phyloP scores from a whole-genome alignment of 2,329 filamentous ascomycete genomes.

The Apiospora aurea region DNA sequence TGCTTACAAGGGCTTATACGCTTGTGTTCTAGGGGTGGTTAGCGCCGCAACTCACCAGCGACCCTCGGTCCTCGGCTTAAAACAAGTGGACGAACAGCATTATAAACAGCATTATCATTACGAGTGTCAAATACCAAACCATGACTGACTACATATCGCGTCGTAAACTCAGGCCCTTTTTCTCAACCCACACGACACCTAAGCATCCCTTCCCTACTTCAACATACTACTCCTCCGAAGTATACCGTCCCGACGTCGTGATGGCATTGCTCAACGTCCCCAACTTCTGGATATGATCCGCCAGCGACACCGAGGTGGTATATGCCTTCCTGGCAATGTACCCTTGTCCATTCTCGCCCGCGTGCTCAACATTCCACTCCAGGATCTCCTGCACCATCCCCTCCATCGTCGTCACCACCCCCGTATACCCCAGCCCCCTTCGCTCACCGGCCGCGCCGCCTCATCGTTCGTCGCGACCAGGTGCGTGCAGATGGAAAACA shows the following conservation, averaged over 20 bases:
- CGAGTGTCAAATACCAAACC: background rate
- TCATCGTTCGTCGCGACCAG: slow-evolving; percentile 46
- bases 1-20: too few relatives aligned
- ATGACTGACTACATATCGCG: background rate
- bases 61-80: background rate
- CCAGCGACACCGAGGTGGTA: slow-evolving; percentile 47
- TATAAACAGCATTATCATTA: background rate
- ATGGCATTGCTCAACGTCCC: slow-evolving; percentile 23
- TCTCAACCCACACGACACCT: too few relatives aligned
- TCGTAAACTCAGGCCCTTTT: background rate
- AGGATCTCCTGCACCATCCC: slow-evolving; percentile 49
- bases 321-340: slow-evolving; percentile 39
- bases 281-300: slow-evolving; percentile 46
- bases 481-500: slow-evolving; percentile 51
- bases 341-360: slow-evolving; percentile 14
- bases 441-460: slow-evolving; percentile 38
- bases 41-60: background rate
- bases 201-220: background rate
- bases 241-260: background rate
- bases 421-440: slow-evolving; percentile 50
- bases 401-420: slow-evolving; percentile 48
- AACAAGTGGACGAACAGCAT: background rate
- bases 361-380: slow-evolving; percentile 51
- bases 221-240: background rate
- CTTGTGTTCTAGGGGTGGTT: too few relatives aligned